Conservation (phyloP, 495 filamentous ascomycete genomes). For the Podospora bellae-mahoneyi region DNA sequence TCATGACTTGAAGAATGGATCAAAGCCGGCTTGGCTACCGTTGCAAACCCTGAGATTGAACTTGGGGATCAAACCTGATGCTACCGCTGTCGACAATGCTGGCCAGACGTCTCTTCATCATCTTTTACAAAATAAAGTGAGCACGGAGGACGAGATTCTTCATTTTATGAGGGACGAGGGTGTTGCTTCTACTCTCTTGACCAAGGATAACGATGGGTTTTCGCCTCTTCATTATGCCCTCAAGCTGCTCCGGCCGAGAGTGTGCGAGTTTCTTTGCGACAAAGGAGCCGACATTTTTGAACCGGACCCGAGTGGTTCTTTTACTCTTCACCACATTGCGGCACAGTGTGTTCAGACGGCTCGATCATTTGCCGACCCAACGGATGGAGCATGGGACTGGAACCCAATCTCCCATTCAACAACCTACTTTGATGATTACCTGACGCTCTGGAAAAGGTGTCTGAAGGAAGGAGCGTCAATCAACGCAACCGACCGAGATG, state of each 20-base stretch:
- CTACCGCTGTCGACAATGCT: slow-evolving; percentile 22
- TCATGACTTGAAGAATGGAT: too few relatives aligned
- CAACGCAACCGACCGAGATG: slow-evolving; percentile 15
- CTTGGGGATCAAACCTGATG: slow-evolving; percentile 18
- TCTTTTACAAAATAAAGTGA: slow-evolving; percentile 25
- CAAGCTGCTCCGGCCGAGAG: slow-evolving; percentile 17
- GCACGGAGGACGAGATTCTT: slow-evolving; percentile 19
- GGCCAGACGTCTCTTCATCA: slow-evolving; percentile 31
- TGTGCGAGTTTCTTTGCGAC: slow-evolving; percentile 12
- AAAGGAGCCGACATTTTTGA: slow-evolving; percentile 17
- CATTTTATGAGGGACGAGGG: not conserved
- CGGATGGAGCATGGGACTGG: too few relatives aligned
- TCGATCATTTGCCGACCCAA: not conserved
- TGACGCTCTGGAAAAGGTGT: not conserved
- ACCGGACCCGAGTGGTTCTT: slow-evolving; percentile 16
- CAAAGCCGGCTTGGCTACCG: slow-evolving; percentile 14
- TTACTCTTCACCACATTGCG: slow-evolving; percentile 20
- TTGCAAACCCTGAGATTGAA: slow-evolving; percentile 8
- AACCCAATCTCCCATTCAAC: not conserved
- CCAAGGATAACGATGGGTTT: slow-evolving; percentile 14
- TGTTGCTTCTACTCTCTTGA: too few relatives aligned
- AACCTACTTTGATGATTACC: not conserved
- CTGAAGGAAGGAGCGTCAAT: not conserved
- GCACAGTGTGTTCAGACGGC: not conserved
- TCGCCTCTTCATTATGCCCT: slow-evolving; percentile 31